Percentiles rank a stretch among this genome's conserved stretches.
Evolutionary conservation across 352 stramenopile species (phyloP).

Genomic region (Globisporangium megalacanthum): DNA sequence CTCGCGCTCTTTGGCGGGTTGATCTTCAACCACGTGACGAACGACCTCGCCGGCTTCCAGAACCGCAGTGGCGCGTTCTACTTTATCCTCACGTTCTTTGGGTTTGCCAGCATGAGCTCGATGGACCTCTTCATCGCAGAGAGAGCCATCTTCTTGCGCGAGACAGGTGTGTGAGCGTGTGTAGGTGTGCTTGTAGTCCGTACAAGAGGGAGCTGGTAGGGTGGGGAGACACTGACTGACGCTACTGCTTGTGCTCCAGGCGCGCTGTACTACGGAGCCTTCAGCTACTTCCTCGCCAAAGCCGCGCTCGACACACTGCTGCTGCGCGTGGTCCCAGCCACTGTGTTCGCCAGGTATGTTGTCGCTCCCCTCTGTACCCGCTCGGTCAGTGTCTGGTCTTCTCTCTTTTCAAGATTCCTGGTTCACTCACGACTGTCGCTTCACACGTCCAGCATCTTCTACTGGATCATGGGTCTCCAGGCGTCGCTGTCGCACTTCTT

Average conservation of each 20-base stretch:
- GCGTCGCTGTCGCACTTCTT: slow-evolving; percentile 46
- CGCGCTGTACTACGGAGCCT: slow-evolving; percentile 73
- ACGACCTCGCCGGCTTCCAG: slow-evolving; percentile 79
- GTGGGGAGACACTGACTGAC: too few relatives aligned
- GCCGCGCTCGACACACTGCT: slow-evolving; percentile 65
- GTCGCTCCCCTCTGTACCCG: too few relatives aligned
- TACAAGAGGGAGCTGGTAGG: too few relatives aligned
- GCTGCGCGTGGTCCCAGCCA: slow-evolving; percentile 64
- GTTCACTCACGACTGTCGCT: not conserved
- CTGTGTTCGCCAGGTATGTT: slow-evolving; percentile 53
- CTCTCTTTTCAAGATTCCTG: not conserved
- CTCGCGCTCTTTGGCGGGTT: slow-evolving; percentile 60
- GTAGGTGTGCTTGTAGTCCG: not conserved
- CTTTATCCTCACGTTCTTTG: slow-evolving; percentile 85
- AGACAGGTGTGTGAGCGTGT: slow-evolving; percentile 31
- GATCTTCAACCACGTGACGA: slow-evolving; percentile 80
- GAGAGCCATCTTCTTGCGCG: slow-evolving; percentile 67
- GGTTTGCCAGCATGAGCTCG: slow-evolving; percentile 78
- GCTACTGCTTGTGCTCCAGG: slow-evolving; percentile 12
- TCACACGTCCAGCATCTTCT: slow-evolving; percentile 52
- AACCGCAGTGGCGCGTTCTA: slow-evolving; percentile 82
- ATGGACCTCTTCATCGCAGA: slow-evolving; percentile 83
- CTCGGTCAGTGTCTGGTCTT: not conserved
- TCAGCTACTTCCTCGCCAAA: slow-evolving; percentile 81
- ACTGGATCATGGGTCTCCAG: slow-evolving; percentile 85